Conservation (phyloP, 108 stramenopile genomes). For the Pseudonitzschia multiseries region DNA sequence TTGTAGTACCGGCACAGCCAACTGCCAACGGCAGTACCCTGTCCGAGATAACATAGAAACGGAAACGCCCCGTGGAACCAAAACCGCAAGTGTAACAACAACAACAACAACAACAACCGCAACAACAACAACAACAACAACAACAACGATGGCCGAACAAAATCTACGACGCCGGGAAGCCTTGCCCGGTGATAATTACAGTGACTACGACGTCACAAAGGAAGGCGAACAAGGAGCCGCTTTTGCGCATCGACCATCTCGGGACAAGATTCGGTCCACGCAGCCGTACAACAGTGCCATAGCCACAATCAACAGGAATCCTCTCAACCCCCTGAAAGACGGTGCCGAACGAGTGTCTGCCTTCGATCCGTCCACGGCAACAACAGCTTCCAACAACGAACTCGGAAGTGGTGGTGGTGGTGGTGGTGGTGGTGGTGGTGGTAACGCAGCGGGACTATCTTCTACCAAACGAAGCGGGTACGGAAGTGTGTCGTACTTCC, state of each 20-base stretch:
- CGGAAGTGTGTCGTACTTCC: slow-evolving; percentile 14
- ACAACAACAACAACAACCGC: too few species aligned
- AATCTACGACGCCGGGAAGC: background rate
- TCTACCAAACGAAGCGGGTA: background rate
- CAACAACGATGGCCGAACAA: slow-evolving; percentile 3
- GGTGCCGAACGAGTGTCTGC: background rate
- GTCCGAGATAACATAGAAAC: too few species aligned
- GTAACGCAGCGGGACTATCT: background rate
- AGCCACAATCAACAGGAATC: slow-evolving; percentile 3
- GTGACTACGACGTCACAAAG: background rate
- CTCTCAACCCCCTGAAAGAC: slow-evolving; percentile 4
- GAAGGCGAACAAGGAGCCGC: background rate
- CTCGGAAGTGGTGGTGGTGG: too few species aligned
- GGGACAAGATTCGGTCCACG: background rate
- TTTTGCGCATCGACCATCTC: background rate
- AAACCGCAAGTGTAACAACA: too few species aligned
- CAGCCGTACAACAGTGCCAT: background rate
- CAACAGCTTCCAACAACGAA: background rate
- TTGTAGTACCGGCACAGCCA: too few species aligned
- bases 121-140: too few species aligned
- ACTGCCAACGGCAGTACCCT: too few species aligned
- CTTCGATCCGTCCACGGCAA: background rate
- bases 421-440: too few species aligned
- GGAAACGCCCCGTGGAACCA: too few species aligned
- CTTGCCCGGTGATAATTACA: background rate